Percentiles rank a stretch among this genome's conserved stretches.
Conservation (phyloP, 352 stramenopile genomes). For the Pythium phragmitis region DNA sequence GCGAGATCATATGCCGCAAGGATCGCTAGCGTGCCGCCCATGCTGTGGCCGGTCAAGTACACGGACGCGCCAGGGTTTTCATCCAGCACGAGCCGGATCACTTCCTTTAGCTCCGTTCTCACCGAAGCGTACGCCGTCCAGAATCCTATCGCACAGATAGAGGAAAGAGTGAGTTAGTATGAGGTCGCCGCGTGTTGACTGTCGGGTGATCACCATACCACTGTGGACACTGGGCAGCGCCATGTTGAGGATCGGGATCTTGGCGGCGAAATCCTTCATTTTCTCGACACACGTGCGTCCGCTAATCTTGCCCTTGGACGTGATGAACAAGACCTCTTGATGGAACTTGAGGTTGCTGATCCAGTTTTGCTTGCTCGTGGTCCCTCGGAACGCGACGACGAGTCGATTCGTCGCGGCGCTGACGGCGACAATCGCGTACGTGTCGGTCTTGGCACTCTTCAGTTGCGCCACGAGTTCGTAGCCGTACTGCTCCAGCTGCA, state of each 20-base stretch:
- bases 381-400: slow-evolving; percentile 85
- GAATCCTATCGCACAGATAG: slow-evolving; percentile 45
- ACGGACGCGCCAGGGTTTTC: slow-evolving; percentile 85
- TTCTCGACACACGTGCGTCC: slow-evolving; percentile 62
- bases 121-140: slow-evolving; percentile 86
- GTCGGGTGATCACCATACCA: slow-evolving; percentile 33
- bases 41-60: slow-evolving; percentile 91
- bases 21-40: slow-evolving; percentile 90
- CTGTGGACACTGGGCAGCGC: slow-evolving; percentile 81
- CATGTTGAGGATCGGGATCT: slow-evolving; percentile 82
- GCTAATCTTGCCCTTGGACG: slow-evolving; percentile 51
- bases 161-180: not conserved
- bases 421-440: slow-evolving; percentile 63
- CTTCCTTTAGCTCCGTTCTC: slow-evolving; percentile 70
- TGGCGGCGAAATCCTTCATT: slow-evolving; percentile 60
- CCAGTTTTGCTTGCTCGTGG: slow-evolving; percentile 87
- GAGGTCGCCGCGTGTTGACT: too few species aligned
- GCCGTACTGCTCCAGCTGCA: slow-evolving; percentile 64
- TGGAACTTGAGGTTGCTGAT: slow-evolving; percentile 86
- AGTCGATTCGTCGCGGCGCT: slow-evolving; percentile 63
- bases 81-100: slow-evolving; percentile 73
- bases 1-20: slow-evolving; percentile 85
- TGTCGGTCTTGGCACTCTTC: slow-evolving; percentile 70
- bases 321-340: slow-evolving; percentile 78
- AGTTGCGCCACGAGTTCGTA: slow-evolving; percentile 87